Evolutionary conservation across 1,284 basidiomycete species (phyloP), one percentile per base, ranked within the genome.

Genomic region (Pyrrhoderma noxium): DNA sequence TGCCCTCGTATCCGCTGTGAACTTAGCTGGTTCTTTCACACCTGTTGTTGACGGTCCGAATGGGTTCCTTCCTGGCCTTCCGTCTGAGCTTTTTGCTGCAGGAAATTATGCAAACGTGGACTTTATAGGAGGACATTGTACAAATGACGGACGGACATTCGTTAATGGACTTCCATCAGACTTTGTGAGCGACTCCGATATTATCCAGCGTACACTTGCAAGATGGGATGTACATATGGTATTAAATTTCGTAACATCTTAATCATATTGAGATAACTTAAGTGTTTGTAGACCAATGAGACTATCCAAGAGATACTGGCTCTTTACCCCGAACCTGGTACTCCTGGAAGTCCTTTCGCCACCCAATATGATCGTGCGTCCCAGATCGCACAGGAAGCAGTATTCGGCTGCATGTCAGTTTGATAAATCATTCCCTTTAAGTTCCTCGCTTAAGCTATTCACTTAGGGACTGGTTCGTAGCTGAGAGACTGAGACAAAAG

Each of bases 321-420:
- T 7, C 55, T 74, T n/a, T 75, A 75, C 58, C 71, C 71, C 3
- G 57, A 63, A 21, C 68, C 70, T 2, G 61, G 59, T 19, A 56
- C 60, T 0, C 49, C 62, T 3, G 68, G 66, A 22, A 70, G 68
- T 54, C 65, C 67, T 2, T 73, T 72, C 52, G 56, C 61, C 1
- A 69, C 68, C 2, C 62, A 73, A 48, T 75, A 65, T 55, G 71
- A 72, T 35, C 64, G 71, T 16, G 70, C 70, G 3, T 65, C 61
- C 54, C 65, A 65, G 2, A 72, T 74, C 55, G 70, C 68, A 37
- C 70, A 70, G 21, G 69, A 74, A 8, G 66, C 68, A 0, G 60
- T 73, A 8, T 73, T 73, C 52, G 67, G 68, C 13, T 75, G 73
- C 68, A 72, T 75, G 73, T 73, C 41, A 4, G 70, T 61, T n/a